Evolutionary conservation across 257 asterid species (phyloP), one percentile per base, ranked within the genome.

Genomic region (Lycium barbarum): DNA sequence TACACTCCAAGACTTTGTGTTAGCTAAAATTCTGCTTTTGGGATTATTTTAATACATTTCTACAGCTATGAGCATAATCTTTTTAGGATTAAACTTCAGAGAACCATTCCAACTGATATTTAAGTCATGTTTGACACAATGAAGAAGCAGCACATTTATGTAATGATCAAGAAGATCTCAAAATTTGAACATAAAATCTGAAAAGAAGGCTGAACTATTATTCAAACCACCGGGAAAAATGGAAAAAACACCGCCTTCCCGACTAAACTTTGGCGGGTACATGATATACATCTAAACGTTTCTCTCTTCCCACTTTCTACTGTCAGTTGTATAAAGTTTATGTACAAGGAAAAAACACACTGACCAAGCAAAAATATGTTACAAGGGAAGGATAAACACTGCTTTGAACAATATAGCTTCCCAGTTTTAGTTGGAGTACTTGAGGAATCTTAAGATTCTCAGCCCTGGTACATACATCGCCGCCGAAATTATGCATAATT

Each of bases 291-390:
- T 80, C 62, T 82, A 63, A 26, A 26, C 59, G 63, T n/a, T 61
- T 83, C 54, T 83, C 87, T 45, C 65, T 79, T 85, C 66, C 54
- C 78, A 59, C 67, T n/a, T 73, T 59, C 51, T 73, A 49, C 49
- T 20, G 86, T 85, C 86, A 85, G 86, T 62, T 84, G 85, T 83
- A 88, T 89, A 67, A 61, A 87, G 58, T 82, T 22, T 81, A 88
- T 90, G 40, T 90, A 89, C 93, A 90, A 68, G 68, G 83, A 76
- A 76, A 13, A 85, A 84, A 70, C 87, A 83, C 86, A 86, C 88
- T 74, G 83, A 20, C 72, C 84, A 66, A 86, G 74, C 79, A 35
- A 65, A 66, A 84, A 84, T 87, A 86, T 83, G 83, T 84, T 63
- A 85, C 91, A 88, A 47, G 54, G 55, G 81, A 65, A 84, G 54